Evolutionary conservation across 805 yeast species (phyloP).

Genomic region (Scheffersomyces amazonensis): DNA sequence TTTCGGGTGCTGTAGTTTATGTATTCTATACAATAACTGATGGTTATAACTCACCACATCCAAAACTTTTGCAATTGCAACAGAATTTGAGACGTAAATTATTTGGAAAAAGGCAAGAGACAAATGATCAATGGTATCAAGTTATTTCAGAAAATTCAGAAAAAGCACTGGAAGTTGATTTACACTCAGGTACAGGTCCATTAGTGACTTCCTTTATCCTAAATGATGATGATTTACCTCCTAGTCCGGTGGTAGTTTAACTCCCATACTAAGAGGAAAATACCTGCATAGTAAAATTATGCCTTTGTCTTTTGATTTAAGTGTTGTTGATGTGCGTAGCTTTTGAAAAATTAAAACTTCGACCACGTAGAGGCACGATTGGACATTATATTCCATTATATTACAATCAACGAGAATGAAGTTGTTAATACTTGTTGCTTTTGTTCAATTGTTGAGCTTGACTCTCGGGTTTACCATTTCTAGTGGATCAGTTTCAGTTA

Average conservation of each 20-base stretch:
- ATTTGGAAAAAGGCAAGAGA: background rate
- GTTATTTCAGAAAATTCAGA: background rate
- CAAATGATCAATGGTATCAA: background rate
- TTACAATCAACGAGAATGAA: too few species aligned
- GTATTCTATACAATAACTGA: background rate
- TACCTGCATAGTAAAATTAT: too few species aligned
- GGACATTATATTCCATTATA: too few species aligned
- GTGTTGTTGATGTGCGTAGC: too few species aligned
- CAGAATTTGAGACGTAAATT: background rate
- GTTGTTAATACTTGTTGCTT: constrained; percentile 11
- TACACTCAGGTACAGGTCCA: background rate
- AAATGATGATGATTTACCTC: background rate
- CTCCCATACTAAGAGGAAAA: too few species aligned
- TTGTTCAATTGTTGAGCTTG: constrained; percentile 17
- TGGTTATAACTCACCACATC: background rate
- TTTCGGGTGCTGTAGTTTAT: background rate
- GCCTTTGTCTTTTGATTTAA: too few species aligned
- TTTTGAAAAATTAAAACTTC: too few species aligned
- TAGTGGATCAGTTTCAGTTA: constrained; percentile 27
- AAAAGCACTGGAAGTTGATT: background rate
- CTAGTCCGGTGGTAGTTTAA: background rate
- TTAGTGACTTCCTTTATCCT: background rate
- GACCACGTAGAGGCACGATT: too few species aligned
- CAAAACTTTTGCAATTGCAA: background rate
- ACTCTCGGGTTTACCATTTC: constrained; percentile 25